Evolutionary conservation across 2,329 filamentous ascomycete species (phyloP).

Genomic region (Cladosporium velox): DNA sequence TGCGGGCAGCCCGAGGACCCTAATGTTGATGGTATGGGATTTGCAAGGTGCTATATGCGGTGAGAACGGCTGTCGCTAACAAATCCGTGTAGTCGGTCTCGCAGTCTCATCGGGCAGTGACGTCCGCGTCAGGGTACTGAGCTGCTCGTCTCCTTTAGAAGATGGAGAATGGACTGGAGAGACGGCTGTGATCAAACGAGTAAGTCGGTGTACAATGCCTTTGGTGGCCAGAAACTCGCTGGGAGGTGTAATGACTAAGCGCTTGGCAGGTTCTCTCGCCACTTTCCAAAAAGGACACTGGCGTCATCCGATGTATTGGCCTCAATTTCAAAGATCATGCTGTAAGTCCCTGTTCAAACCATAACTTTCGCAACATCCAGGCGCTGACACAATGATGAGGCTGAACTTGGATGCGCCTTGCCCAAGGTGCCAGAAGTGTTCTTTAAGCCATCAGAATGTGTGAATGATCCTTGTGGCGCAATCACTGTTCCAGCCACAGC

Average conservation of each 20-base stretch:
- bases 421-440: slow-evolving; percentile 58
- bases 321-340: slow-evolving; percentile 44
- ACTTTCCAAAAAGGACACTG: slow-evolving; percentile 51
- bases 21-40: slow-evolving; percentile 24
- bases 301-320: slow-evolving; percentile 61
- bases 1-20: slow-evolving; percentile 4
- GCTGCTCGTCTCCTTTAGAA: slow-evolving; percentile 58
- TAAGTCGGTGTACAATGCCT: neutral
- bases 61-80: neutral
- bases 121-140: slow-evolving; percentile 59
- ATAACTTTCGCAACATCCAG: neutral
- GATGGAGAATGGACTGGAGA: slow-evolving; percentile 56
- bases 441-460: slow-evolving; percentile 58
- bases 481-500: slow-evolving; percentile 57
- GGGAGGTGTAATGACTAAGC: neutral
- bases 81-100: slow-evolving; percentile 54
- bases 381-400: neutral
- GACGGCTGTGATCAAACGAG: slow-evolving; percentile 43
- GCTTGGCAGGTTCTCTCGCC: slow-evolving; percentile 53
- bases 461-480: slow-evolving; percentile 56
- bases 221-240: neutral
- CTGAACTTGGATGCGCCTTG: slow-evolving; percentile 55
- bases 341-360: slow-evolving; percentile 34
- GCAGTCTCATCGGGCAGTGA: slow-evolving; percentile 59
- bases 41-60: slow-evolving; percentile 42